These are phyloP conservation scores for Paramyrothecium roridum DNA, from an alignment of 2,329 filamentous ascomycete species.

Conservation along the genomic window DNA sequence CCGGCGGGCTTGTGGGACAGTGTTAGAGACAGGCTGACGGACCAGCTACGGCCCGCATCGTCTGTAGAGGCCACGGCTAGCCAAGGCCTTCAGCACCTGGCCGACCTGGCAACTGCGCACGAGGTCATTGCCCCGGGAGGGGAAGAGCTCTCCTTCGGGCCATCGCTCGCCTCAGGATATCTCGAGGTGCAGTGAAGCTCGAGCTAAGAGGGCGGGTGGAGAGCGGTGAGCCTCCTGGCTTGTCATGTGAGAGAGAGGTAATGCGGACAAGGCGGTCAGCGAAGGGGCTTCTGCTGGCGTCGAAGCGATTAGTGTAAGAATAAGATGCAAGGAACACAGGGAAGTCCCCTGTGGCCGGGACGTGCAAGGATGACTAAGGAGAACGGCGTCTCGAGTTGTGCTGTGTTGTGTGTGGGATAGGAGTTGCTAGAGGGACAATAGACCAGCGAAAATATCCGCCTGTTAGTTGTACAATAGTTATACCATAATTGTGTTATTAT, in stretches of 20 bases:
- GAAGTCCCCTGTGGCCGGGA: too few relatives aligned
- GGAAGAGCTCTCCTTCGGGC: constrained; percentile 27
- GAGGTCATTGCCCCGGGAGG: constrained; percentile 25
- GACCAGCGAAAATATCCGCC: neutral
- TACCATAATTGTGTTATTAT: neutral
- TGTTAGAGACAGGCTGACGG: constrained; percentile 42
- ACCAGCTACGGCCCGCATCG: constrained; percentile 29
- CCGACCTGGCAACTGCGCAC: constrained; percentile 50
- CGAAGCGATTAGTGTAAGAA: neutral
- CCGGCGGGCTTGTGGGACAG: constrained; percentile 55
- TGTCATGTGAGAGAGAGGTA: neutral
- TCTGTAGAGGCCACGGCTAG: constrained; percentile 40
- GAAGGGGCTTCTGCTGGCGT: neutral
- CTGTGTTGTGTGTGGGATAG: too few relatives aligned
- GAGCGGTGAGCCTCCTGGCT: neutral
- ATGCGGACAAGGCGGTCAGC: neutral
- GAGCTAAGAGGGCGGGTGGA: neutral
- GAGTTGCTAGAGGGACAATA: neutral
- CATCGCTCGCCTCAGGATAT: constrained; percentile 31
- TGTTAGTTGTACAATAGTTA: neutral
- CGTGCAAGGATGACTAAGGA: neutral
- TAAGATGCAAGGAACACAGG: too few relatives aligned
- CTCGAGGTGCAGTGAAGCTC: constrained; percentile 23
- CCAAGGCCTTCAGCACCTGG: constrained; percentile 58
- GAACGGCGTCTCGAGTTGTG: neutral